A percentile compares a stretch with the other conserved stretches of the same genome.
Evolutionary conservation across 2,329 filamentous ascomycete genomes (phyloP).

Genomic region (Exophiala mesophila): DNA sequence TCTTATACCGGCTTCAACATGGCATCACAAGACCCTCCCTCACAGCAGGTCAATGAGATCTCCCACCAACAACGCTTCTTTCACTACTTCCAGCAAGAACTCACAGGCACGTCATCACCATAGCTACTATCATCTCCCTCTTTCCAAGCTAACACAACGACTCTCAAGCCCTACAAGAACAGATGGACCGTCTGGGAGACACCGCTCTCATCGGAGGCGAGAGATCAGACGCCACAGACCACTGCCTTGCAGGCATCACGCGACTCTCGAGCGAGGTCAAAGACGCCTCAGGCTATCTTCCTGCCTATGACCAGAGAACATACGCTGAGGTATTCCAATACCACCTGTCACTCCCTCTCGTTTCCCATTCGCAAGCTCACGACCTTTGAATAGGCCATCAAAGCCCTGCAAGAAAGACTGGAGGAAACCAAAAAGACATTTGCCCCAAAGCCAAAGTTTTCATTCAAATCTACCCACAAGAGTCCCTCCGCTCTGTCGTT

Average conservation of each 20-base stretch:
- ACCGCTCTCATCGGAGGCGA: constrained; percentile 64
- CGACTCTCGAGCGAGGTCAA: constrained; percentile 77
- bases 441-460: constrained; percentile 73
- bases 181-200: constrained; percentile 64
- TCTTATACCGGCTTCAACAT: constrained; percentile 3
- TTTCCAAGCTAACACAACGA: constrained; percentile 9
- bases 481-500: constrained; percentile 52
- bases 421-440: constrained; percentile 63
- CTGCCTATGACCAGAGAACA: constrained; percentile 81
- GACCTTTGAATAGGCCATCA: constrained; percentile 79
- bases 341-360: constrained; percentile 3
- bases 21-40: constrained; percentile 6
- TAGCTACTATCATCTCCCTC: constrained; percentile 4
- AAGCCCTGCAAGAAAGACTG: constrained; percentile 72
- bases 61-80: constrained; percentile 74
- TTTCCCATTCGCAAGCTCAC: background rate
- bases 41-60: constrained; percentile 1
- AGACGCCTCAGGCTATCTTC: constrained; percentile 75
- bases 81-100: constrained; percentile 72
- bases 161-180: constrained; percentile 63
- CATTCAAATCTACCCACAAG: constrained; percentile 63
- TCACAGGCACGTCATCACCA: constrained; percentile 53
- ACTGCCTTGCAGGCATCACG: constrained; percentile 73
- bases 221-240: constrained; percentile 73
- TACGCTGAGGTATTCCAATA: constrained; percentile 65